Evolutionary conservation across 83 land plant genomes (phyloP).

Genomic region (Thuja plicata): DNA sequence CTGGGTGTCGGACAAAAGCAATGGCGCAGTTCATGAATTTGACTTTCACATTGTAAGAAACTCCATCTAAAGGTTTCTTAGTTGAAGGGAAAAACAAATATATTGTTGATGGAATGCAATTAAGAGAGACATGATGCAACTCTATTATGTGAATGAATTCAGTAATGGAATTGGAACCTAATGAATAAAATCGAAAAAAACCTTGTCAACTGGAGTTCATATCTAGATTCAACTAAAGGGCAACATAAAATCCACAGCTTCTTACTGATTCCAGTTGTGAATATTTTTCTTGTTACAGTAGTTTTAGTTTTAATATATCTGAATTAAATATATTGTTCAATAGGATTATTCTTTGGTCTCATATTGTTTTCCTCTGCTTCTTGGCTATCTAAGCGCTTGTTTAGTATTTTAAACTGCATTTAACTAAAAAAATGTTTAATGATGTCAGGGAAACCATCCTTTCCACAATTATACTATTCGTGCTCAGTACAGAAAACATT

Average conservation of each 20-base stretch:
- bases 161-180: background rate
- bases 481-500: conserved; percentile 62
- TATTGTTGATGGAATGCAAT: background rate
- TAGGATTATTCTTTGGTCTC: background rate
- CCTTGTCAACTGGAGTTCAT: background rate
- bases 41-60: background rate
- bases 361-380: background rate
- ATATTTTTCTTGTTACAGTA: background rate
- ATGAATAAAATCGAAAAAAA: background rate
- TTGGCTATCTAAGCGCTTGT: background rate
- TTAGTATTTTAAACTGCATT: background rate
- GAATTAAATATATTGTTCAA: background rate
- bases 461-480: conserved; percentile 93
- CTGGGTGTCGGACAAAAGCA: background rate
- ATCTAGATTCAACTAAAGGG: background rate
- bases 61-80: background rate
- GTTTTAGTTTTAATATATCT: background rate
- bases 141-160: background rate
- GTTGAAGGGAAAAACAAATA: background rate
- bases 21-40: background rate
- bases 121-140: background rate
- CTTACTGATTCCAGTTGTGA: background rate
- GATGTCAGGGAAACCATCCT: conserved; percentile 86
- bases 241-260: background rate
- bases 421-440: conserved; percentile 9